phyloP scores from a whole-genome alignment of 2,329 filamentous ascomycete species.

The Fusarium scirpi region DNA sequence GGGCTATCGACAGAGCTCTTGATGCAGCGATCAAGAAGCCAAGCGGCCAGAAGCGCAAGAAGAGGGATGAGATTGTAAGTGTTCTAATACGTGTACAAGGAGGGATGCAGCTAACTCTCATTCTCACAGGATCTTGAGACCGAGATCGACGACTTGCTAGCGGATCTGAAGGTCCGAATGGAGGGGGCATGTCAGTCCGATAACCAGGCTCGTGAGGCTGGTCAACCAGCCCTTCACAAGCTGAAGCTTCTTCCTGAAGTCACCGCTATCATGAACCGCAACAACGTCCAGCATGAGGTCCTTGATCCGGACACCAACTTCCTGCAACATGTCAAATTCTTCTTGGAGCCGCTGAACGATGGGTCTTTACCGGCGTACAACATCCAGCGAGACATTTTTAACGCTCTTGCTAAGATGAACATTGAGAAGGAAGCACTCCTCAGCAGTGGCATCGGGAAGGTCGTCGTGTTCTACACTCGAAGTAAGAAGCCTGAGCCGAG shows the following conservation, averaged over 20 bases:
- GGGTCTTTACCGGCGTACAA: constrained; percentile 95
- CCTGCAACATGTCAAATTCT: constrained; percentile 94
- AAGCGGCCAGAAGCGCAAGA: constrained; percentile 72
- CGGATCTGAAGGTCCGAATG: constrained; percentile 89
- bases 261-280: constrained; percentile 87
- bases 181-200: constrained; percentile 89
- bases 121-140: constrained; percentile 81
- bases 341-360: constrained; percentile 94
- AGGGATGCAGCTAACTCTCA: constrained; percentile 35
- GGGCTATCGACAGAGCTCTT: constrained; percentile 87
- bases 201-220: constrained; percentile 81
- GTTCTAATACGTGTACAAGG: not conserved
- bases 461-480: constrained; percentile 96
- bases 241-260: constrained; percentile 94
- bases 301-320: constrained; percentile 96
- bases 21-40: constrained; percentile 89
- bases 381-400: constrained; percentile 95
- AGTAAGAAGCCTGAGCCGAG: constrained; percentile 87
- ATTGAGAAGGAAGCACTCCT: constrained; percentile 92
- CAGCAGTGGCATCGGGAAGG: constrained; percentile 94
- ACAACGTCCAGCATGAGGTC: constrained; percentile 84
- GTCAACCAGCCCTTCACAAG: constrained; percentile 89
- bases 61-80: constrained; percentile 88
- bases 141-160: constrained; percentile 90
- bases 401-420: constrained; percentile 80